Evolutionary conservation across 1,284 basidiomycete genomes (phyloP), one percentile per base, ranked within the genome.

Genomic region (Clitocybe nebularis): DNA sequence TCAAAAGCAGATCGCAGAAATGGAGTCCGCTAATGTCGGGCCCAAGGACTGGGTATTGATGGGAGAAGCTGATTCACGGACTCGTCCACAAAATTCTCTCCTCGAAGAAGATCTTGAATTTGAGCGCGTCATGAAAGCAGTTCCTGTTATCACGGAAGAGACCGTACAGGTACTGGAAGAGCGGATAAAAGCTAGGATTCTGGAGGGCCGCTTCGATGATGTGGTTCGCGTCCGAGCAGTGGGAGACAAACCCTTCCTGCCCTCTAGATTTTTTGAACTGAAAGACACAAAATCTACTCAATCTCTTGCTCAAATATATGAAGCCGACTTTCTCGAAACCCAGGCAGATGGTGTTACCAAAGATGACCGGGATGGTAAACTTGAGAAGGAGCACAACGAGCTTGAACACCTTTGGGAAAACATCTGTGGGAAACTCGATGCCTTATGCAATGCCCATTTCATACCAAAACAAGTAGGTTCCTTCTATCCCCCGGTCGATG

Each of bases 61-160:
- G 70, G 95, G 96, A 35, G 96, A 99, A 66, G 91, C 92, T 8
- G 80, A 78, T 8, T 79, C 89, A 4, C 78, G 84, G 26, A 69
- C 84, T 30, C 80, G 96, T 40, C 95, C 96, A 1, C 81, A 91
- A 58, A 94, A 99, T 66, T 90, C 90, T 17, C 71, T 98, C 11
- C 74, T 99, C 9, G 91, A 93, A 61, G 89, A 98, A 62, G 91
- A 97, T 61, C 76, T 99, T 30, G 94, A 98, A 46, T 99, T 95
- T 52, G 96, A 99, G 53, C 87, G 84, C 19, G 79, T 87, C 9
- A 81, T 83, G 67, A 97, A 95, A 66, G 74, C 84, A 11, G 85
- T 87, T 0, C 96, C 95, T 7, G 77, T 92, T 36, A 80, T 96
- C 45, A 98, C 96, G 0, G 92, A 97, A 58, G 91, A 95, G 60